These are phyloP conservation scores for Solanum pinnatisectum DNA, from an alignment of 257 asterid genomes.

Conservation along the genomic window DNA sequence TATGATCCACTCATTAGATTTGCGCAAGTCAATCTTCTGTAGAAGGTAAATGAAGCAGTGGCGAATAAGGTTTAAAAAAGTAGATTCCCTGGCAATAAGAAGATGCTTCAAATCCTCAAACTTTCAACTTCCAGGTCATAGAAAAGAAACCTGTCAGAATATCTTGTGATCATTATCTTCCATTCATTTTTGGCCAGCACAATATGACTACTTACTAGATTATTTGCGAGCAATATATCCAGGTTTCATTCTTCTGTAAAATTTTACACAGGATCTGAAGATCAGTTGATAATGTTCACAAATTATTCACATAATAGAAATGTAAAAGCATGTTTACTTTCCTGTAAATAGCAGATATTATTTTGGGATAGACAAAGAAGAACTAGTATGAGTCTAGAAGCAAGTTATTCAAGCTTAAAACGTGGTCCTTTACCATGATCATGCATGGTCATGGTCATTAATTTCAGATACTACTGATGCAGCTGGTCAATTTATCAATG, in stretches of 20 bases:
- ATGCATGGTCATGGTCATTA: background rate
- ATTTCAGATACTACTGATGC: background rate
- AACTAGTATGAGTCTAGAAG: background rate
- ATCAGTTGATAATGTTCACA: background rate
- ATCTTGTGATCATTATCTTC: background rate
- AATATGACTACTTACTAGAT: background rate
- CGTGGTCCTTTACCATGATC: background rate
- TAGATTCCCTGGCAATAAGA: background rate
- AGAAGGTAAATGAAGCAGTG: background rate
- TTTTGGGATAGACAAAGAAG: background rate
- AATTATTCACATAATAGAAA: background rate
- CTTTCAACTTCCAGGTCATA: background rate
- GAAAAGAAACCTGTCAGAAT: background rate
- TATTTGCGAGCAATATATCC: background rate
- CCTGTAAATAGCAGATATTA: background rate
- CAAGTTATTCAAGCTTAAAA: background rate
- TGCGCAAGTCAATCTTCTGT: background rate
- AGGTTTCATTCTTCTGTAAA: background rate
- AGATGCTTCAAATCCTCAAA: background rate
- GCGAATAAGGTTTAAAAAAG: background rate
- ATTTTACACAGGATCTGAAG: background rate
- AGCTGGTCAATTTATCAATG: background rate
- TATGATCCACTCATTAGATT: background rate
- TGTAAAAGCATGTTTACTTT: background rate
- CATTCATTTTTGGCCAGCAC: background rate